These are phyloP conservation scores for Monoraphidium neglectum DNA, from an alignment of 139 green algal species.

Conservation along the genomic window DNA sequence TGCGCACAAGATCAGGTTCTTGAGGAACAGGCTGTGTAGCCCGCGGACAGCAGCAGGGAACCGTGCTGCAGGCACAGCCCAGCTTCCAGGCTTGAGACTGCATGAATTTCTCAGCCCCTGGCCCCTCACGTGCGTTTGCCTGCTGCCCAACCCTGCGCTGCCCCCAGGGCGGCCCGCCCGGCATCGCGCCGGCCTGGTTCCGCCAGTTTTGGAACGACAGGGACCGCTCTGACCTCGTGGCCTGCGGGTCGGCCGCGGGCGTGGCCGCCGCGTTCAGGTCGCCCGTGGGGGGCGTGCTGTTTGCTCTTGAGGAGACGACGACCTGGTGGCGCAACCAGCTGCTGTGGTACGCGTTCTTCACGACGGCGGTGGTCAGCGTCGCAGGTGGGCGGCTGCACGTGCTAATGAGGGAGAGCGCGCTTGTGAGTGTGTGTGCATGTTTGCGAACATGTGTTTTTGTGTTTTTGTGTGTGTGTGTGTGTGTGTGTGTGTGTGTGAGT, in stretches of 20 bases:
- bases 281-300: constrained; percentile 85
- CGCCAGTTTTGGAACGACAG: constrained; percentile 72
- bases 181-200: constrained; percentile 35
- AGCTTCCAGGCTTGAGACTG: too few relatives aligned
- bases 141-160: background rate
- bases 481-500: too few relatives aligned
- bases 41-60: too few relatives aligned
- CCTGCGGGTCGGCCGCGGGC: constrained; percentile 71
- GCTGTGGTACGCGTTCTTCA: constrained; percentile 85
- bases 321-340: constrained; percentile 72
- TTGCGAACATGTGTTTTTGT: too few relatives aligned
- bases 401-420: background rate
- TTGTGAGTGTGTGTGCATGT: too few relatives aligned
- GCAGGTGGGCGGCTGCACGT: constrained; percentile 34
- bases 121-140: background rate
- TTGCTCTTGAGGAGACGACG: constrained; percentile 85
- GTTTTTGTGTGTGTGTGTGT: too few relatives aligned
- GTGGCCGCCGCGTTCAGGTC: constrained; percentile 83
- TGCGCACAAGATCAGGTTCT: constrained; percentile 21
- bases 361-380: constrained; percentile 65
- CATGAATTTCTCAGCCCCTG: background rate
- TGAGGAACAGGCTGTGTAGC: too few relatives aligned
- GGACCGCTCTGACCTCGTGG: constrained; percentile 76
- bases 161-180: too few relatives aligned
- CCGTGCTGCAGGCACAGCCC: too few relatives aligned